These are phyloP conservation scores for Mycena galericulata DNA, from an alignment of 768 basidiomycete genomes.

Conservation along the genomic window DNA sequence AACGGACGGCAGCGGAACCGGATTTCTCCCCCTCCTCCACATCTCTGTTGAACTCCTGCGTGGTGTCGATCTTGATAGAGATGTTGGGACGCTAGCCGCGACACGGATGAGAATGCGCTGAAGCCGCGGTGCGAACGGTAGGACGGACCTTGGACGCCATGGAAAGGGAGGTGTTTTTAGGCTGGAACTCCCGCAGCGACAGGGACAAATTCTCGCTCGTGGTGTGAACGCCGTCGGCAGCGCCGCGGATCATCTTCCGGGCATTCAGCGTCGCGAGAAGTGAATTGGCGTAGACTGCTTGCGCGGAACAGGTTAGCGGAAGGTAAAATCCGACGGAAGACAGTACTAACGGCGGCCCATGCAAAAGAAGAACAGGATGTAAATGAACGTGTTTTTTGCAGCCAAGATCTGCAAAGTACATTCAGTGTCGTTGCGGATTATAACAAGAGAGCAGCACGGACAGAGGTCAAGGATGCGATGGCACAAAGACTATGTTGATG, in stretches of 20 bases:
- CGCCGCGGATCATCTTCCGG: conserved; percentile 58
- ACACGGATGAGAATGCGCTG: not conserved
- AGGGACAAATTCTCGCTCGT: conserved; percentile 55
- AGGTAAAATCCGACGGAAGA: not conserved
- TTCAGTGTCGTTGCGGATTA: not conserved
- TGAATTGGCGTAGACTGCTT: conserved; percentile 68
- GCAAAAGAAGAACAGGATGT: conserved; percentile 71
- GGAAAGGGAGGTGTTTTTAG: conserved; percentile 43
- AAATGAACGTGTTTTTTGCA: conserved; percentile 63
- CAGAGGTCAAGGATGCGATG: conserved; percentile 65
- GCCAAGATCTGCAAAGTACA: conserved; percentile 55
- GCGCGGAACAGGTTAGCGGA: conserved; percentile 8
- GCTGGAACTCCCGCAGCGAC: conserved; percentile 51
- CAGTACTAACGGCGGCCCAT: conserved; percentile 64
- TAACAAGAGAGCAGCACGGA: conserved; percentile 31
- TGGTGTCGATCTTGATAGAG: conserved; percentile 68
- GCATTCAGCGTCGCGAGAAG: conserved; percentile 72
- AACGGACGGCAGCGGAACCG: conserved; percentile 34
- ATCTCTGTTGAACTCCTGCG: conserved; percentile 61
- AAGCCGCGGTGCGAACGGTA: not conserved
- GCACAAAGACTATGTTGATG: conserved; percentile 61
- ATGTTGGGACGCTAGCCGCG: conserved; percentile 56
- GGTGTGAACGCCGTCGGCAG: conserved; percentile 52
- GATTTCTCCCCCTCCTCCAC: conserved; percentile 45
- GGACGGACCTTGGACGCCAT: conserved; percentile 48